Evolutionary conservation across 1,139 yeast genomes (phyloP), one percentile per base, ranked within the genome.

Genomic region (Hemisphaericaspora xylanilytica): DNA sequence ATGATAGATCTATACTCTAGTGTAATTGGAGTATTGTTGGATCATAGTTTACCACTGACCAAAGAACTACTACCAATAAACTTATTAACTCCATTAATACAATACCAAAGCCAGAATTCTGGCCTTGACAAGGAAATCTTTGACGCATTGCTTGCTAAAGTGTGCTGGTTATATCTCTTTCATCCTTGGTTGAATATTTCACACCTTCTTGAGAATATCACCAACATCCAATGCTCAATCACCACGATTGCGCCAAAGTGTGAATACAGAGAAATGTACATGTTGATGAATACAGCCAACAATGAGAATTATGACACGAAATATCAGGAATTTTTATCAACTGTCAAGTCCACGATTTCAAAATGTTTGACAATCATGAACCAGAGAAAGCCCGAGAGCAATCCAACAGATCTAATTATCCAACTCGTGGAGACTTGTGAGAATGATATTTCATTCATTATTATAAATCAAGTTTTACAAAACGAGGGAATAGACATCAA

Each of bases 91-190:
- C 44, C 46, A 12, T 13, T 43, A 11, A 27, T 41, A 8, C 28
- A 32, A 6, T 31, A 35, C 18, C 9, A 25, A 5, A 20, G 21
- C 21, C 21, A 20, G 8, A 6, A 5, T 6, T 6, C 8, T 20
- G 21, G 8, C 8, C 21, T 6, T 6, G 8, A 20, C 8, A 6
- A 5, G 21, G 21, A 6, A 20, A 5, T 20, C 35, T 5, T 16
- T 29, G 4, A 10, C 25, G 5, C 17, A 11, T 29, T 35, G n/a
- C 13, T 44, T 10, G 39, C 46, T 2, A 40, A 33, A 24, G 15
- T 38, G 3, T 20, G 28, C 6, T 44, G 48, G 48, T 25, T 36
- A 5, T 44, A 42, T 33, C 16, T 40, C 4, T 28, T 37, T 25
- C 43, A 41, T 21, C 43, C 48, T 1, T 26, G 22, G 24, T 35